These are phyloP conservation scores for Hypomyces rosellus DNA, from an alignment of 2,329 filamentous ascomycete genomes.

Conservation along the genomic window DNA sequence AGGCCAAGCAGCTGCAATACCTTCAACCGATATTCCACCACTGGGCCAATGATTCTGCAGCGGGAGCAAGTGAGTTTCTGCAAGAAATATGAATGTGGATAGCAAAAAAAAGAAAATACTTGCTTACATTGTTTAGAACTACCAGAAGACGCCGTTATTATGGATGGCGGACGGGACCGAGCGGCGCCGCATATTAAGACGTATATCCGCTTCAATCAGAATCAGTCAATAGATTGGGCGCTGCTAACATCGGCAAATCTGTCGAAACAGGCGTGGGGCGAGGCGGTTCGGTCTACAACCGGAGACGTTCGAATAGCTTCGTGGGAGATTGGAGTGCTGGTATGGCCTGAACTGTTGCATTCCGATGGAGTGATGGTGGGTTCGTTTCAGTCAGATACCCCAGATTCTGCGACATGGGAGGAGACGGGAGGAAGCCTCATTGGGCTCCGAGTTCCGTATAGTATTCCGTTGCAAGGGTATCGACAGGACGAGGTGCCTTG, in stretches of 20 bases:
- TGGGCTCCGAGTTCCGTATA: slow-evolving; percentile 77
- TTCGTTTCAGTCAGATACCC: slow-evolving; percentile 57
- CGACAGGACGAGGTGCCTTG: slow-evolving; percentile 60
- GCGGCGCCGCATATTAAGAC: slow-evolving; percentile 89
- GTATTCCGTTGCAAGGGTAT: slow-evolving; percentile 66
- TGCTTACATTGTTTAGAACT: slow-evolving; percentile 20
- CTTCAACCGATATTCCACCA: slow-evolving; percentile 65
- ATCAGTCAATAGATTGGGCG: slow-evolving; percentile 67
- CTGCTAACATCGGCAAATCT: slow-evolving; percentile 87
- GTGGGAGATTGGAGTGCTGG: slow-evolving; percentile 76
- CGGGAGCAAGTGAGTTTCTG: slow-evolving; percentile 25
- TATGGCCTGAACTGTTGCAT: slow-evolving; percentile 64
- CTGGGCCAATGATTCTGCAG: slow-evolving; percentile 59
- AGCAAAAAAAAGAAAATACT: background rate
- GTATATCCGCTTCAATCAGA: slow-evolving; percentile 61
- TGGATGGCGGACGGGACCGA: slow-evolving; percentile 54
- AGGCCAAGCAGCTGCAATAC: slow-evolving; percentile 68
- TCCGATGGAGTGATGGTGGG: slow-evolving; percentile 56
- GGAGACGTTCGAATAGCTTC: slow-evolving; percentile 67
- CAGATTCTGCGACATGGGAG: slow-evolving; percentile 23
- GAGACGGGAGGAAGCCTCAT: slow-evolving; percentile 39
- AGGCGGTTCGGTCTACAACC: slow-evolving; percentile 44
- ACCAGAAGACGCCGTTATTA: slow-evolving; percentile 15
- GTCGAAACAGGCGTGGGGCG: slow-evolving; percentile 85
- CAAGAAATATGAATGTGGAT: background rate